A percentile compares a stretch with the other conserved stretches of the same genome.
These are phyloP conservation scores for Adansonia madagascariensis DNA, from an alignment of 441 rosid species.

Conservation along the genomic window DNA sequence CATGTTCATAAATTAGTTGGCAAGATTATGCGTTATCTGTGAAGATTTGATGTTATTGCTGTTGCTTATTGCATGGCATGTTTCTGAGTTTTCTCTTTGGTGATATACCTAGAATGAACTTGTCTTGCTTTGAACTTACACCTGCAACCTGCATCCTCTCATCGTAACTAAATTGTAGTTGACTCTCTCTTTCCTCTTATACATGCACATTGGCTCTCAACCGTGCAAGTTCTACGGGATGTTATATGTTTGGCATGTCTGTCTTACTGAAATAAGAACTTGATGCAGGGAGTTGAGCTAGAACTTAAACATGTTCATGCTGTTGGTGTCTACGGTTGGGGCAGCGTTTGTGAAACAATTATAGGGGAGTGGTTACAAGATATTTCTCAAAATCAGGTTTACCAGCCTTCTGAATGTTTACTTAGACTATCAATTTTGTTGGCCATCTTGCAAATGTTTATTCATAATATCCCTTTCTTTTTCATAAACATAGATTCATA, in stretches of 20 bases:
- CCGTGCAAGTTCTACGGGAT: background rate
- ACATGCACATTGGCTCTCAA: background rate
- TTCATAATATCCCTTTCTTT: conserved; percentile 29
- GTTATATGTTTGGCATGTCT: background rate
- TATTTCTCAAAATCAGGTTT: conserved; percentile 96
- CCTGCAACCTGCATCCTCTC: background rate
- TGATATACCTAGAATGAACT: background rate
- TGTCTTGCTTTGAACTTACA: conserved; percentile 1
- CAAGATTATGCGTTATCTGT: background rate
- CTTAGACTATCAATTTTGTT: conserved; percentile 20
- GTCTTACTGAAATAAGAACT: conserved; percentile 31
- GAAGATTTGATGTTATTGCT: background rate
- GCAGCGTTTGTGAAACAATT: conserved; percentile 80
- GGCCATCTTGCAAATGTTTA: conserved; percentile 23
- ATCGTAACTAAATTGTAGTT: background rate
- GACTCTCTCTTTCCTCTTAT: background rate
- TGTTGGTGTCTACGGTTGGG: conserved; percentile 94
- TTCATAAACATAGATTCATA: conserved; percentile 59
- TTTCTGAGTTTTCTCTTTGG: background rate
- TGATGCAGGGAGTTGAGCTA: conserved; percentile 89
- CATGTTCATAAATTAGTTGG: background rate
- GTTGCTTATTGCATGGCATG: background rate
- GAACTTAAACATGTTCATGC: conserved; percentile 93
- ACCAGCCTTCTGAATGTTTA: conserved; percentile 12
- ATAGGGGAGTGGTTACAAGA: conserved; percentile 99